Percentiles rank a stretch among this genome's conserved stretches.
Evolutionary conservation across 495 filamentous ascomycete species (phyloP).

Genomic region (Aspergillus taichungensis): DNA sequence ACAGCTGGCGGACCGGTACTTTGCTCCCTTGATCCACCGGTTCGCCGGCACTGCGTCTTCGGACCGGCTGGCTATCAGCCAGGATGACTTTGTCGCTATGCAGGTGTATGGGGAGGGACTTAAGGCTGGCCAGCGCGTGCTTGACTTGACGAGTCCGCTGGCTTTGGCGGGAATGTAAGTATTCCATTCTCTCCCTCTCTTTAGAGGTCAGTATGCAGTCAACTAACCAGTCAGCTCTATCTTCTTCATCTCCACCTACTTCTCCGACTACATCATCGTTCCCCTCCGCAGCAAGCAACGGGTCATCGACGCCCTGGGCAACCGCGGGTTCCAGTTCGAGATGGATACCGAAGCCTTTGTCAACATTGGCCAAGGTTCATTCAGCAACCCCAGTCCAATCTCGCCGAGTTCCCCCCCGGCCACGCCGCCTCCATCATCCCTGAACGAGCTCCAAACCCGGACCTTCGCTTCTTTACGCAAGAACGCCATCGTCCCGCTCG

Average conservation of each 20-base stretch:
- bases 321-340: slow-evolving; percentile 77
- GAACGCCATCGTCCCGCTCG: slow-evolving; percentile 61
- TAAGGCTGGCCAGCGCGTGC: slow-evolving; percentile 86
- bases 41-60: slow-evolving; percentile 21
- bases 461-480: slow-evolving; percentile 72
- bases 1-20: slow-evolving; percentile 60
- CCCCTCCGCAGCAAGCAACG: slow-evolving; percentile 60
- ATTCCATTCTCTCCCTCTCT: not conserved
- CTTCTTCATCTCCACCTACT: slow-evolving; percentile 98
- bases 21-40: slow-evolving; percentile 56
- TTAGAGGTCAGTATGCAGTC: too few species aligned
- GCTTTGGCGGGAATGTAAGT: slow-evolving; percentile 83
- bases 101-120: slow-evolving; percentile 81
- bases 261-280: slow-evolving; percentile 92
- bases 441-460: slow-evolving; percentile 69
- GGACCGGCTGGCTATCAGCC: slow-evolving; percentile 59
- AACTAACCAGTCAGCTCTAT: slow-evolving; percentile 51
- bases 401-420: slow-evolving; percentile 44
- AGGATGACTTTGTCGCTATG: slow-evolving; percentile 79
- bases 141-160: slow-evolving; percentile 84
- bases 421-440: slow-evolving; percentile 67
- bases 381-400: slow-evolving; percentile 19
- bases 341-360: slow-evolving; percentile 61
- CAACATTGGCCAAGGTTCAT: slow-evolving; percentile 29
- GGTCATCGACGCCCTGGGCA: slow-evolving; percentile 69